Evolutionary conservation across 176 grass and related monocot genomes (phyloP).

Genomic region (Cenchrus purpureus): DNA sequence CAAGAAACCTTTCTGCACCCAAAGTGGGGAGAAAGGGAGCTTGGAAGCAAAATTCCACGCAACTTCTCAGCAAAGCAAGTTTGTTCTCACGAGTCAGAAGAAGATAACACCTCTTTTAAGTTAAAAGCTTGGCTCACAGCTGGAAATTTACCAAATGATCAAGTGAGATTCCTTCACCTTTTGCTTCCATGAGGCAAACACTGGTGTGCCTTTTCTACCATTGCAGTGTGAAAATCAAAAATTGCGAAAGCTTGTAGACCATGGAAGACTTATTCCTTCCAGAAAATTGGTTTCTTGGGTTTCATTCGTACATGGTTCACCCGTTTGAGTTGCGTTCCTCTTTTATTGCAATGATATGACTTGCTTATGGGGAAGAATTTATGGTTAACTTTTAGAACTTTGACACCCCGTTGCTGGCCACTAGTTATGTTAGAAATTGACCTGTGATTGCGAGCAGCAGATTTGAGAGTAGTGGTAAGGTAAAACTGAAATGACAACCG

Average conservation of each 20-base stretch:
- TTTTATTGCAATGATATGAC: too few relatives aligned
- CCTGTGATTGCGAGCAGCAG: too few relatives aligned
- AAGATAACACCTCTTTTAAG: background rate
- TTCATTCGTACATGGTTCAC: too few relatives aligned
- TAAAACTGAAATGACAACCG: too few relatives aligned
- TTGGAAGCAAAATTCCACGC: constrained; percentile 15
- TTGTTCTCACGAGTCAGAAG: background rate
- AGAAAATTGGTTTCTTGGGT: background rate
- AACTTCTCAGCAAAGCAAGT: constrained; percentile 33
- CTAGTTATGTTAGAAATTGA: too few relatives aligned
- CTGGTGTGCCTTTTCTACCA: background rate
- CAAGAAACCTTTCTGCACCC: constrained; percentile 41
- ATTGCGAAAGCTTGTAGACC: background rate
- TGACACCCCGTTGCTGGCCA: too few relatives aligned
- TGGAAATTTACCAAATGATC: background rate
- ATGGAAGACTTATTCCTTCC: background rate
- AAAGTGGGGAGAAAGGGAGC: constrained; percentile 39
- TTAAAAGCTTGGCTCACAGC: constrained; percentile 10
- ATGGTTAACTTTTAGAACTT: too few relatives aligned
- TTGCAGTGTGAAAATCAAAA: constrained; percentile 34
- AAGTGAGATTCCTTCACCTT: constrained; percentile 22
- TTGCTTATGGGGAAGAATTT: too few relatives aligned
- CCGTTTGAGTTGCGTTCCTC: too few relatives aligned
- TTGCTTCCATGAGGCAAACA: constrained; percentile 31
- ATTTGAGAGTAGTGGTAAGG: too few relatives aligned